Base-by-base conservation (phyloP, 306 rosid genomes). In the Dryas octopetala region DNA sequence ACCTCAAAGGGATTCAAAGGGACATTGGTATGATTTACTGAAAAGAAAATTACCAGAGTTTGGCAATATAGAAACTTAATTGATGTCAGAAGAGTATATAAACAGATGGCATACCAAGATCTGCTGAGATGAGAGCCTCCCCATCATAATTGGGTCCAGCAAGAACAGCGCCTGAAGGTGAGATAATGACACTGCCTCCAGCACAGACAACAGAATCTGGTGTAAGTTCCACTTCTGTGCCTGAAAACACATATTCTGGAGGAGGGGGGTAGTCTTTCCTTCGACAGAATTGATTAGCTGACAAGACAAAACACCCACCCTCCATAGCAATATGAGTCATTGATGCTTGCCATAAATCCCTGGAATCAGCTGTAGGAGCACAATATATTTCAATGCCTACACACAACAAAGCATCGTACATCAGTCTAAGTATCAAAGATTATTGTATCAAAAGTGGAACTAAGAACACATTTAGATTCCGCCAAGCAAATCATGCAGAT, bases 111-210 rank as follows among this genome's bases (percentile, higher is more conserved):
- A 76, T 86, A 94, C 98, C 96, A 47, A 94, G 88, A 85, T 94
- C 98, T 48, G 98, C 96, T 58, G 97, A 70, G 76, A 91, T 88
- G 45, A 94, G 93, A 40, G 91, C 93, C 88, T 94, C 97, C 55
- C 95, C 98, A 16, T 94, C 95, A 54, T 86, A 90, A 85, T 90
- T 91, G 59, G 98, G 98, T 74, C 97, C 98, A 10, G 97, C 96
- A 38, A 94, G 87, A 83, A 94, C 83, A 61, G 77, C 66, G 72
- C 98, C 98, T 48, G 95, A 84, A 4, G 98, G 98, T 64, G 98
- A 94, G 69, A 94, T 83, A 50, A 94, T 94, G 80, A 85, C 97
- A 85, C 96, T 94, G 48, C 98, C 98, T 26, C 98, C 97, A 49
- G 95, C 85, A 53, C 96, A 94, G 74, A 94, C 98, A 71, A 94